Percentiles rank a stretch among this genome's conserved stretches.
These are phyloP conservation scores for Spathaspora sp. DNA, from an alignment of 1,139 yeast genomes.

Conservation along the genomic window DNA sequence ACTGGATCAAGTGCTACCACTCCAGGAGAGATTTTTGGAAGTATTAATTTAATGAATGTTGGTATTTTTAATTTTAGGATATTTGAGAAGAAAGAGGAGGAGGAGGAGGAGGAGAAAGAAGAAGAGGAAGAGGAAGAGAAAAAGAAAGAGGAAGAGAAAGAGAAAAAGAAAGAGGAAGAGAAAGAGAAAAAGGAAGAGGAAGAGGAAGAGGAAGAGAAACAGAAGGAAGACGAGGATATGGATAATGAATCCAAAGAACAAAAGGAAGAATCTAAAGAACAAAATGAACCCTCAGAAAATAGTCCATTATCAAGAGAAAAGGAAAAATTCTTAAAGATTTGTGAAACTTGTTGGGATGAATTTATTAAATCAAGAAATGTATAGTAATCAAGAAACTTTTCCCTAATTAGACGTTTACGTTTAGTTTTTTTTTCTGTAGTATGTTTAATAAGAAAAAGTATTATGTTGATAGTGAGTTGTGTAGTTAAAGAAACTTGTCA, in stretches of 20 bases:
- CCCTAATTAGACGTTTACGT: too few relatives aligned
- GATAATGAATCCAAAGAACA: too few relatives aligned
- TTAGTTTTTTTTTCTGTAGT: too few relatives aligned
- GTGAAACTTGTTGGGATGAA: conserved; percentile 58
- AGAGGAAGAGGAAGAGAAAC: not conserved
- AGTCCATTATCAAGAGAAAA: conserved; percentile 32
- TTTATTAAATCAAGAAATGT: conserved; percentile 21
- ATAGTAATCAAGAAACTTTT: not conserved
- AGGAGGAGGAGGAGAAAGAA: conserved; percentile 3
- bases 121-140: conserved; percentile 5
- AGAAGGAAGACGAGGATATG: too few relatives aligned
- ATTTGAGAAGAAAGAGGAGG: conserved; percentile 20
- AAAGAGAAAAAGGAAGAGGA: conserved; percentile 3
- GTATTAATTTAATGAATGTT: conserved; percentile 45
- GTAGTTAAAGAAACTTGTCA: too few relatives aligned
- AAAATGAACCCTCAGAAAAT: too few relatives aligned
- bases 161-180: conserved; percentile 3
- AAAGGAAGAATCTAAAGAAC: too few relatives aligned
- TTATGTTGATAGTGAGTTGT: too few relatives aligned
- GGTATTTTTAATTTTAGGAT: conserved; percentile 43
- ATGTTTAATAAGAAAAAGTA: too few relatives aligned
- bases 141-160: conserved; percentile 7
- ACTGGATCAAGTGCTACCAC: not conserved
- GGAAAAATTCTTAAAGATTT: conserved; percentile 49
- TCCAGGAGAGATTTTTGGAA: conserved; percentile 41